phyloP scores from a whole-genome alignment of 225 moss, liverwort and hornwort species.

The Pleurozium schreberi region DNA sequence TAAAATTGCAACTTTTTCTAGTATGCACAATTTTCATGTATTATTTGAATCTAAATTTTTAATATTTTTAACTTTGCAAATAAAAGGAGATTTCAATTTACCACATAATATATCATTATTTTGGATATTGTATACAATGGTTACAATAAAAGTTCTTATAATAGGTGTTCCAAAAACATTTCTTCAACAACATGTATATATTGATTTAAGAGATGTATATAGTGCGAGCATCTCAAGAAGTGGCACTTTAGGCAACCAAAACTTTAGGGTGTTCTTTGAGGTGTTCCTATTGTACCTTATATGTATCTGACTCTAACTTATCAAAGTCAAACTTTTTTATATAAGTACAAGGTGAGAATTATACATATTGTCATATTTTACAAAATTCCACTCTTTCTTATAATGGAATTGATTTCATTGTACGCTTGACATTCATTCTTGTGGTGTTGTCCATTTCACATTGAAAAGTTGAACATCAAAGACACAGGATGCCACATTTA shows the following conservation, averaged over 20 bases:
- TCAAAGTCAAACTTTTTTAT: background rate
- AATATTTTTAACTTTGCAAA: background rate
- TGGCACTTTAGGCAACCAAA: accelerated
- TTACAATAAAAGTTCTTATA: background rate
- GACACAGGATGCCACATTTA: too few relatives aligned
- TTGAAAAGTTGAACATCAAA: too few relatives aligned
- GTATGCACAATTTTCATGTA: background rate
- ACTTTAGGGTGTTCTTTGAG: background rate
- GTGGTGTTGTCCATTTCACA: too few relatives aligned
- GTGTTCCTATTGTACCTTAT: background rate
- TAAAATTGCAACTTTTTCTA: background rate
- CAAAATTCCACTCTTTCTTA: too few relatives aligned
- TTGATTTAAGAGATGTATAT: background rate
- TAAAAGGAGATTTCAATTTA: background rate
- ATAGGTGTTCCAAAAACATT: background rate
- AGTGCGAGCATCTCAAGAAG: background rate
- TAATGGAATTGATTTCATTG: too few relatives aligned
- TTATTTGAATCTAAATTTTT: accelerated
- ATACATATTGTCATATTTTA: too few relatives aligned
- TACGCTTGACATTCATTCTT: too few relatives aligned
- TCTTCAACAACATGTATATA: background rate
- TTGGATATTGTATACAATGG: background rate
- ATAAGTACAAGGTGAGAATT: background rate
- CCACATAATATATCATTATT: background rate
- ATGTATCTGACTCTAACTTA: background rate